Percentiles rank a stretch among this genome's conserved stretches.
These are phyloP conservation scores for Anisogramma anomala DNA, from an alignment of 2,329 filamentous ascomycete genomes.

Conservation along the genomic window DNA sequence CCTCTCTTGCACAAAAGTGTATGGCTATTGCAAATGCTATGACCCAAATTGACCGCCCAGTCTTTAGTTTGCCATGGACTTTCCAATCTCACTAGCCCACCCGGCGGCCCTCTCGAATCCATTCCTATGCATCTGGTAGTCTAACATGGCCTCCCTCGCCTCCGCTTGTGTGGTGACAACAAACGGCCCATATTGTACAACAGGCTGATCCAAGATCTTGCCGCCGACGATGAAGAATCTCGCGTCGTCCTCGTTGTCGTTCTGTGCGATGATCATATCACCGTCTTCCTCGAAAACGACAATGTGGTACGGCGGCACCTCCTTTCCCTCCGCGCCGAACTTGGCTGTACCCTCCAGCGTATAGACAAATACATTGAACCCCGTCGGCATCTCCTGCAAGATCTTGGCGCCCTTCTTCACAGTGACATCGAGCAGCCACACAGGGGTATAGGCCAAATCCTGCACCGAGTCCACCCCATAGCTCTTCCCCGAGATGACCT, in stretches of 20 bases:
- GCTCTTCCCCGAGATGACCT: conserved; percentile 79
- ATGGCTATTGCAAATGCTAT: too few relatives aligned
- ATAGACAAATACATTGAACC: conserved; percentile 88
- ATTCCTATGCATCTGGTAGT: conserved; percentile 62
- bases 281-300: conserved; percentile 76
- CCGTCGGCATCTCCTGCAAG: conserved; percentile 60
- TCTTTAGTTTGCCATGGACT: conserved; percentile 62
- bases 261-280: conserved; percentile 61
- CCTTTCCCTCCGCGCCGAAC: conserved; percentile 43
- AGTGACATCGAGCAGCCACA: conserved; percentile 85
- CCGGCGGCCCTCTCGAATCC: conserved; percentile 69
- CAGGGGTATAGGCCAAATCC: conserved; percentile 88
- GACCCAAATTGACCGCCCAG: too few relatives aligned
- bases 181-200: conserved; percentile 78
- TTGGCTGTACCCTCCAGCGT: conserved; percentile 61
- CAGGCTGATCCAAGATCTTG: conserved; percentile 64
- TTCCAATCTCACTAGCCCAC: conserved; percentile 82
- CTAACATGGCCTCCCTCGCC: conserved; percentile 64
- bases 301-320: conserved; percentile 66
- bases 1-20: too few relatives aligned
- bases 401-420: conserved; percentile 70
- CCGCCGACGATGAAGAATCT: conserved; percentile 65
- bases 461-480: conserved; percentile 78
- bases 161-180: conserved; percentile 63
- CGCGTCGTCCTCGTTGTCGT: conserved; percentile 47